Evolutionary conservation across 106 monocot species (phyloP), one percentile per base, ranked within the genome.

Genomic region (Dactylorhiza incarnata): DNA sequence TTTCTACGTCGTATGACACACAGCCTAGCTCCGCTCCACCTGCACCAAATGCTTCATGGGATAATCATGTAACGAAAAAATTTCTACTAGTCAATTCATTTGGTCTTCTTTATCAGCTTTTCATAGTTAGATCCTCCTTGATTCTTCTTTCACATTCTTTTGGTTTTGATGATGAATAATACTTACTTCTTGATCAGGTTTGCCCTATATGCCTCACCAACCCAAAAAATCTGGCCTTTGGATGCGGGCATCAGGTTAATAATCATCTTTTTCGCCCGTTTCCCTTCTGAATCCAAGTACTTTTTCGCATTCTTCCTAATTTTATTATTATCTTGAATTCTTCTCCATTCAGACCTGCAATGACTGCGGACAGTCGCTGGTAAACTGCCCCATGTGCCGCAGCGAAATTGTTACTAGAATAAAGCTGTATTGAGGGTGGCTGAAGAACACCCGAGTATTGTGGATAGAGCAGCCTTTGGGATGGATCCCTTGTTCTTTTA

Each of bases 171-270:
- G 20, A 45, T 48, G 37, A 37, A 37, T 37, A 22, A 23, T 50
- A n/a, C 48, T 11, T 47, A 6, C 50, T 75, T 17, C 50, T 71
- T 67, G 50, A 52, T 77, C 54, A 92, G 89, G 86, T 89, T 76
- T 95, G 95, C 37, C 95, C 95, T 2, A 88, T 95, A 51, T 95
- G 95, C 76, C 85, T 95, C 59, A 80, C 89, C n/a, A 88, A 90
- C 71, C 81, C 88, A 8, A 95, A 92, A 73, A 82, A 95, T 52
- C 92, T 95, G 89, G 95, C 95, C 49, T 95, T 95, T 63, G 89
- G 89, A 43, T 95, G 95, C 72, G 95, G 92, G 0, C 95, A 95
- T 76, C 95, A 92, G 92, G 95, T 95, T 17, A 24, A 71, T 8
- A n/a, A 22, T 72, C 20, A 45, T 22, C 49, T 69, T 43, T 68